Conservation (phyloP, 768 basidiomycete genomes). For the Mycena albidolilacea region DNA sequence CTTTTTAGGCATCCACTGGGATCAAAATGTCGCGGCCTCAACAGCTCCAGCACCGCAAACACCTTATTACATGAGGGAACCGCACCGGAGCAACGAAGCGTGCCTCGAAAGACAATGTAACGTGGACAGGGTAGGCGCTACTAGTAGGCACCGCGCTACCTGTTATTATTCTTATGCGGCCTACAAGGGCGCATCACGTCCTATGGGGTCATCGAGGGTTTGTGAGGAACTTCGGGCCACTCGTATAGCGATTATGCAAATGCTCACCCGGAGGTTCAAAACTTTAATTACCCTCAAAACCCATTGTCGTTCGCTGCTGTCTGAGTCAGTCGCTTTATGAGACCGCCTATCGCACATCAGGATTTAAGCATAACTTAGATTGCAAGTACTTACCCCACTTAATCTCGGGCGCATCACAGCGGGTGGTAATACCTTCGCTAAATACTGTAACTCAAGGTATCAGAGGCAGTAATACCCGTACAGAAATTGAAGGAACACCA, state of each 20-base stretch:
- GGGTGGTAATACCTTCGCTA: no score
- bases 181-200: slow-evolving; percentile 9
- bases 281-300: no score
- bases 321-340: no score
- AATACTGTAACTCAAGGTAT: no score
- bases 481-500: slow-evolving; percentile 15
- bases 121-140: slow-evolving; percentile 7
- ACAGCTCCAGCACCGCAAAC: slow-evolving; percentile 13
- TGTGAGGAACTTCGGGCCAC: no score
- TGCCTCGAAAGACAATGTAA: slow-evolving; percentile 3
- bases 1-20: slow-evolving; percentile 11
- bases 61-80: slow-evolving; percentile 7
- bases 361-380: no score
- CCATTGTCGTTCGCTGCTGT: no score
- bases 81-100: slow-evolving; percentile 5
- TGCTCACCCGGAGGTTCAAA: no score
- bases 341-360: no score
- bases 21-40: slow-evolving; percentile 14
- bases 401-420: no score
- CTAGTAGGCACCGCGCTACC: neutral
- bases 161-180: slow-evolving; percentile 11
- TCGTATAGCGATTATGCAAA: no score
- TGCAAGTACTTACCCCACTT: no score
- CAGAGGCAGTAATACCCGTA: neutral
- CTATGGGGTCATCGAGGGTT: slow-evolving; percentile 8